These are phyloP conservation scores for Leccinum huronense DNA, from an alignment of 1,284 basidiomycete species.

Conservation along the genomic window DNA sequence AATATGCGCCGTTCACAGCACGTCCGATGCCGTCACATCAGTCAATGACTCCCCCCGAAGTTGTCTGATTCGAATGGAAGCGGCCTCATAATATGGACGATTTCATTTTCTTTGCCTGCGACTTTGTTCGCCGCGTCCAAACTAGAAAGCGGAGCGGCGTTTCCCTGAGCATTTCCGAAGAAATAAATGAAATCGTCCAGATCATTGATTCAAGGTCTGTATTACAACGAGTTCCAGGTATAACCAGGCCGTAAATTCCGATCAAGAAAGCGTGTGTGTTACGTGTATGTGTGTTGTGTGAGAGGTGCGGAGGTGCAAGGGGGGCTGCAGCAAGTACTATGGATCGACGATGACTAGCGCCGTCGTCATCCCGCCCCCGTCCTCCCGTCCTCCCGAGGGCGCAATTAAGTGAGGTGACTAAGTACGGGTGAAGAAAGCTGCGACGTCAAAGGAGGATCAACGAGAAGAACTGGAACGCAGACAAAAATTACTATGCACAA, in stretches of 20 bases:
- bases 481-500: conserved; percentile 31
- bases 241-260: conserved; percentile 1
- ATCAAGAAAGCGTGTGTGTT: neutral
- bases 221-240: neutral
- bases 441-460: conserved; percentile 16
- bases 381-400: neutral
- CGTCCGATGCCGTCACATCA: neutral
- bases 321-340: neutral
- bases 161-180: neutral
- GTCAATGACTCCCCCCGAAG: neutral
- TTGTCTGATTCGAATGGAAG: neutral
- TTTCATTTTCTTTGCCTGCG: conserved; percentile 1
- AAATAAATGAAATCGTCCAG: neutral
- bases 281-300: neutral
- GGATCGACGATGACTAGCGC: conserved; percentile 15
- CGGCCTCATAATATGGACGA: neutral
- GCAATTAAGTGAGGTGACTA: conserved; percentile 28
- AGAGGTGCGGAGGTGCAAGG: neutral
- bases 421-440: conserved; percentile 22
- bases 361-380: conserved; percentile 13
- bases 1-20: neutral
- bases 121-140: conserved; percentile 1
- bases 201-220: neutral
- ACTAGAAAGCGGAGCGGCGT: neutral
- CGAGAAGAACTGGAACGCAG: conserved; percentile 4